phyloP scores from a whole-genome alignment of 129 eudicot species.

The Deinandra increscens region DNA sequence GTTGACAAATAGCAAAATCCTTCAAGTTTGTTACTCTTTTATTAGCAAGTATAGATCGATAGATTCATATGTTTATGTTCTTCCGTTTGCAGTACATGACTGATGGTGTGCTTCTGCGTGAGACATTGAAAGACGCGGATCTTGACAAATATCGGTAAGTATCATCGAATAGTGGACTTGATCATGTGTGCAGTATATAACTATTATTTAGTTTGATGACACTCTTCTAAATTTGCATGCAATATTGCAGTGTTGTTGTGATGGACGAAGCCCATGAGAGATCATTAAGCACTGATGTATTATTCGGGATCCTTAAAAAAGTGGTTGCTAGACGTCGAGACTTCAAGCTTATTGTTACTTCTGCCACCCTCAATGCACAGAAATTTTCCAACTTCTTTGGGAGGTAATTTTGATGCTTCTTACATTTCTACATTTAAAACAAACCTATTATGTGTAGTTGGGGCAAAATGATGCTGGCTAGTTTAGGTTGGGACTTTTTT shows the following conservation, averaged over 20 bases:
- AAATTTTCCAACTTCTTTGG: constrained; percentile 68
- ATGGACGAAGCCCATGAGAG: constrained; percentile 86
- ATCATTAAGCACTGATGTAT: constrained; percentile 62
- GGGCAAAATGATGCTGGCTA: not conserved
- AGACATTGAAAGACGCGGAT: constrained; percentile 67
- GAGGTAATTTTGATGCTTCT: constrained; percentile 37
- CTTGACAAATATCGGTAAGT: constrained; percentile 71
- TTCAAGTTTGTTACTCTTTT: not conserved
- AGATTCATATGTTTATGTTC: constrained; percentile 8
- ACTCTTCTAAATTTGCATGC: not conserved
- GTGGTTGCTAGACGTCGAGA: constrained; percentile 78
- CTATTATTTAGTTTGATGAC: not conserved
- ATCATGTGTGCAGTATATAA: not conserved
- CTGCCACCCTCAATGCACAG: constrained; percentile 71
- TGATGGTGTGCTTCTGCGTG: constrained; percentile 74
- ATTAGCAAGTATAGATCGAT: not conserved
- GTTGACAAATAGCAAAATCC: not conserved
- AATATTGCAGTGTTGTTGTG: constrained; percentile 52
- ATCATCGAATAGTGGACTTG: not conserved
- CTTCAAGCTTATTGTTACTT: constrained; percentile 72
- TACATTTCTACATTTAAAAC: not conserved
- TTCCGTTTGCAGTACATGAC: constrained; percentile 60
- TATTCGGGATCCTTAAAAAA: constrained; percentile 65
- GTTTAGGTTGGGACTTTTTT: too few species aligned
- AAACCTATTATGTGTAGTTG: not conserved